Evolutionary conservation across 345 rosid genomes (phyloP), one percentile per base, ranked within the genome.

Genomic region (Eucalyptus sp.): DNA sequence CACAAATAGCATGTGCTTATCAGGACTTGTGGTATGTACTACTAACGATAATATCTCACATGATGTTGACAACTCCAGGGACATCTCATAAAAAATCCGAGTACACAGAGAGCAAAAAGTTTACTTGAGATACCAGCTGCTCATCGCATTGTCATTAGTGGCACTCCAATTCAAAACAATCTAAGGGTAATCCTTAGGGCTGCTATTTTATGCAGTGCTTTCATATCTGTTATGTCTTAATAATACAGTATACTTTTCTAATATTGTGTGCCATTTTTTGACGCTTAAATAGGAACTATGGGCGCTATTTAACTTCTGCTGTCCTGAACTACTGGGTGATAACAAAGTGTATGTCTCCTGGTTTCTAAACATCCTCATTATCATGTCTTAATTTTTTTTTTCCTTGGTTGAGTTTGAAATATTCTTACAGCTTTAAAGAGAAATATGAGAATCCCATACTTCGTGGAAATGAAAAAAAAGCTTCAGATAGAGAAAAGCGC

Each of bases 161-260:
- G 99, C 71, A 98, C 99, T 15, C 99, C 99, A 24, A 94, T 98
- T 90, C 99, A 98, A 89, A 98, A 98, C 93, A 98, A 98, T 92
- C 97, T 98, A 33, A 97, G 96, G 97, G 99, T 98, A 94, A 89
- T 81, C 29, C 90, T 80, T 71, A 64, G 91, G 33, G 58, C 50
- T 91, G 76, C 86, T 89, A 22, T 91, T 18, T 18, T 58, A 17
- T 89, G 22, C 86, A 71, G 22, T 86, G 88, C 41, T 12, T 51
- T 79, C 79, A 14, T 58, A 62, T 71, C 51, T 90, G 87, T 84
- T 84, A 29, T 90, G 20, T 66, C 27, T 88, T 41, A 13, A 13
- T 88, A 31, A 88, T 66, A 50, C 49, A 79, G 85, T 81, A n/a
- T 89, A 85, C 76, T 87, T n/a, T 58, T 11, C 84, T 68, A 52